phyloP scores from a whole-genome alignment of 352 stramenopile genomes.

The Globisporangium cylindrosporum region DNA sequence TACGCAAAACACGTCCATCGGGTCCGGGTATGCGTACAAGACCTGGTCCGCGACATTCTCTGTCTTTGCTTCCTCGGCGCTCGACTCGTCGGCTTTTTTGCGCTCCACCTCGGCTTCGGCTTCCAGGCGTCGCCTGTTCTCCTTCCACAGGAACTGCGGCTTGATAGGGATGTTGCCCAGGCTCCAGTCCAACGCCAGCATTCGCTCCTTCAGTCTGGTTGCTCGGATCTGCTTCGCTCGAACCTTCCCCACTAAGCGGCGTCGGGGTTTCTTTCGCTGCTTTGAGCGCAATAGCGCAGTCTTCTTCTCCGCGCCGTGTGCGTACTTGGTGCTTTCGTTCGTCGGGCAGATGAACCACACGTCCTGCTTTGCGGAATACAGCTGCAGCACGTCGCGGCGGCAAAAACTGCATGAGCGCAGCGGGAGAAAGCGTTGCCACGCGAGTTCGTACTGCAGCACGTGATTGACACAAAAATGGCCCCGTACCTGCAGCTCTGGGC shows the following conservation, averaged over 20 bases:
- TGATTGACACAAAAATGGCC: constrained; percentile 51
- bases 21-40: constrained; percentile 27
- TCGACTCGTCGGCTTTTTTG: constrained; percentile 5
- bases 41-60: not conserved
- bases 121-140: constrained; percentile 50
- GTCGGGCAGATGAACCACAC: constrained; percentile 59
- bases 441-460: constrained; percentile 42
- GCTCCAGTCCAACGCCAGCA: constrained; percentile 60
- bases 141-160: constrained; percentile 56
- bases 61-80: constrained; percentile 12
- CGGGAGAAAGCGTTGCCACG: constrained; percentile 40
- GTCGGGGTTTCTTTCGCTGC: not conserved
- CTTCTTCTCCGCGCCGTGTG: constrained; percentile 33
- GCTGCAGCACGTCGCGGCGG: constrained; percentile 36
- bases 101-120: constrained; percentile 30
- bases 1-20: constrained; percentile 45
- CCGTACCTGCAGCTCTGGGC: constrained; percentile 50
- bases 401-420: constrained; percentile 58
- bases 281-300: not conserved
- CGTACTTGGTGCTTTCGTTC: constrained; percentile 18
- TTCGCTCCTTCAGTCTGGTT: constrained; percentile 41
- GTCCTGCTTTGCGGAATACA: constrained; percentile 41
- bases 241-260: constrained; percentile 5
- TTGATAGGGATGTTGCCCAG: constrained; percentile 51
- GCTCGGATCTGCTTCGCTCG: constrained; percentile 33